phyloP scores from a whole-genome alignment of 2,329 filamentous ascomycete genomes.

The Helminthosporium solani region DNA sequence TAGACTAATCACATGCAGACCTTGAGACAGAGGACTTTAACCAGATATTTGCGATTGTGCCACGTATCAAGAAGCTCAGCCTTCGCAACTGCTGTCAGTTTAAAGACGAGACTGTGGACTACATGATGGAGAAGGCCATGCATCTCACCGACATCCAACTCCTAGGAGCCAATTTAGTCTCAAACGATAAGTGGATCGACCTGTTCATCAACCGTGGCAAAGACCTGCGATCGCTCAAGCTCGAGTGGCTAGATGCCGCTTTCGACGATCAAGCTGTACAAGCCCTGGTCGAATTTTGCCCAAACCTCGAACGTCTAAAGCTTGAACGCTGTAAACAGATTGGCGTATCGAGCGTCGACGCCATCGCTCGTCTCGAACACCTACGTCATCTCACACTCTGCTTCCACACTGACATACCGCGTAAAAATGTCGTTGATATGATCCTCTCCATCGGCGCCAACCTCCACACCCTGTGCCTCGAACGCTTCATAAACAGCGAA shows the following conservation, averaged over 20 bases:
- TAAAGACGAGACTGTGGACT: constrained; percentile 81
- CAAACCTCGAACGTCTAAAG: constrained; percentile 72
- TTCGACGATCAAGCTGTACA: constrained; percentile 71
- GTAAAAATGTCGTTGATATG: constrained; percentile 61
- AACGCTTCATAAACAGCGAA: constrained; percentile 65
- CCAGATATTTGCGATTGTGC: constrained; percentile 74
- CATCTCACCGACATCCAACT: constrained; percentile 73
- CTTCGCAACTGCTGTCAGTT: constrained; percentile 86
- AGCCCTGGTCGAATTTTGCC: constrained; percentile 64
- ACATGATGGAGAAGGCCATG: constrained; percentile 71
- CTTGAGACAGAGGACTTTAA: constrained; percentile 75
- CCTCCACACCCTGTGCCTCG: constrained; percentile 77
- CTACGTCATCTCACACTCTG: constrained; percentile 77
- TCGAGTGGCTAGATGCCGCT: constrained; percentile 81
- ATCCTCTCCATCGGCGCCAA: constrained; percentile 62
- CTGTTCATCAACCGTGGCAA: constrained; percentile 67
- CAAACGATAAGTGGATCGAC: constrained; percentile 71
- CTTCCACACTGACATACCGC: constrained; percentile 58
- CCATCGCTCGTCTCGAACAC: constrained; percentile 61
- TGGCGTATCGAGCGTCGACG: constrained; percentile 63
- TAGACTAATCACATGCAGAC: constrained; percentile 56
- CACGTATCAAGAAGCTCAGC: constrained; percentile 68
- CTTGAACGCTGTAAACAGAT: constrained; percentile 77
- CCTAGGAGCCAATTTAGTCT: constrained; percentile 80
- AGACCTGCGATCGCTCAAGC: constrained; percentile 66